These are phyloP conservation scores for Boletus subparvulus DNA, from an alignment of 768 basidiomycete genomes.

Conservation along the genomic window DNA sequence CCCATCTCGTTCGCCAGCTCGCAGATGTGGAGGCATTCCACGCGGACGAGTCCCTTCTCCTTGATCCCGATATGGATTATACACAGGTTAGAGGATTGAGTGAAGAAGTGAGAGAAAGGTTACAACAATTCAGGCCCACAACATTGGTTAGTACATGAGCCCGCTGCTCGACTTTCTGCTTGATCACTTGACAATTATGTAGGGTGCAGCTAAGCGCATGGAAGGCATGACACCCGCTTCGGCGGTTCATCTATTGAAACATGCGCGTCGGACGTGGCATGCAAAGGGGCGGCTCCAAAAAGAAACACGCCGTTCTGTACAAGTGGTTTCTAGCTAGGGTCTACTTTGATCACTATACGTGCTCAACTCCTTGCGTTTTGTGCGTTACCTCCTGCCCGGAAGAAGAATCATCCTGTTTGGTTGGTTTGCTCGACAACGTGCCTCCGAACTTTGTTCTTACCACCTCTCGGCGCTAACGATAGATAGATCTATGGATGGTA, in stretches of 20 bases:
- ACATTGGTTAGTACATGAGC: constrained; percentile 53
- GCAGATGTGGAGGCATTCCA: constrained; percentile 74
- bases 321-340: not conserved
- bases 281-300: not conserved
- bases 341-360: not conserved
- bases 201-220: constrained; percentile 93
- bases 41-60: constrained; percentile 68
- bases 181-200: not conserved
- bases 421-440: not conserved
- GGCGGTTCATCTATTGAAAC: constrained; percentile 63
- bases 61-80: constrained; percentile 76
- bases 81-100: constrained; percentile 63
- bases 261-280: constrained; percentile 47
- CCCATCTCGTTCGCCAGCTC: constrained; percentile 67
- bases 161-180: not conserved
- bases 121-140: constrained; percentile 59
- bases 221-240: constrained; percentile 89
- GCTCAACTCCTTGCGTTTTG: not conserved
- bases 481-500: not conserved
- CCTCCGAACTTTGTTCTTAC: not conserved
- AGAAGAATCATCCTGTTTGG: not conserved
- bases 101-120: constrained; percentile 67
- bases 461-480: not conserved
- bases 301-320: not conserved
- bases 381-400: not conserved